Evolutionary conservation across 1,284 basidiomycete genomes (phyloP), one percentile per base, ranked within the genome.

Genomic region (Pseudozyma sp.): DNA sequence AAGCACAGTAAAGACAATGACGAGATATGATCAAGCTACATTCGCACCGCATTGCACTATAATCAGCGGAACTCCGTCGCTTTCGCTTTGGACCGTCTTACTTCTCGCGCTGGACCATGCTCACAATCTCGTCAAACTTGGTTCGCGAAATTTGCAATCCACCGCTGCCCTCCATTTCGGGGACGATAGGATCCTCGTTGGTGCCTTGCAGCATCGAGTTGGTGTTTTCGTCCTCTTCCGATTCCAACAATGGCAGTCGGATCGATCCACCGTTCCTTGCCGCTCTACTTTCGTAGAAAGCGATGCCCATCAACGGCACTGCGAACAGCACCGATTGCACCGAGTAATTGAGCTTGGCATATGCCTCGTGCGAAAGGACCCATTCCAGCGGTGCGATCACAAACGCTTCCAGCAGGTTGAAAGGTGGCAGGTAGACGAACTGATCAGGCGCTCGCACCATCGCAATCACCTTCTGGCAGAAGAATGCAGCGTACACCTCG

Each of bases 341-440:
- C 16, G 47, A 45, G 47, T 67, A 49, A 43, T 80, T 79, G 47
- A 80, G 52, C 16, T 44, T 51, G n/a, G 69, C 70, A 58, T 82
- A 82, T 25, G 60, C 43, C n/a, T 64, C 48, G 36, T 65, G 65
- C n/a, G 75, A 59, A 47, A 50, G 14, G 36, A 88, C 91, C 78
- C 80, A 94, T 92, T 96, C 94, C 51, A 93, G 87, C 13, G 95
- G 95, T 0, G 90, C 92, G 63, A 96, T 87, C 45, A 96, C 86
- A 77, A 94, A 85, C 0, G 88, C 87, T 85, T 97, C 95, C 69
- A 96, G 86, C 49, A 97, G 87, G 83, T 97, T 98, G 88, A 96
- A 89, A 0, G 88, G 88, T 1, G 88, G 83, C 21, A 82, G 55
- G 57, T 79, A 88, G 62, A 88, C 88, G 55, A 83, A 88, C 13